Percentiles rank a stretch among this genome's conserved stretches.
phyloP scores from a whole-genome alignment of 2,329 filamentous ascomycete genomes.

The Graphilbum fragrans region DNA sequence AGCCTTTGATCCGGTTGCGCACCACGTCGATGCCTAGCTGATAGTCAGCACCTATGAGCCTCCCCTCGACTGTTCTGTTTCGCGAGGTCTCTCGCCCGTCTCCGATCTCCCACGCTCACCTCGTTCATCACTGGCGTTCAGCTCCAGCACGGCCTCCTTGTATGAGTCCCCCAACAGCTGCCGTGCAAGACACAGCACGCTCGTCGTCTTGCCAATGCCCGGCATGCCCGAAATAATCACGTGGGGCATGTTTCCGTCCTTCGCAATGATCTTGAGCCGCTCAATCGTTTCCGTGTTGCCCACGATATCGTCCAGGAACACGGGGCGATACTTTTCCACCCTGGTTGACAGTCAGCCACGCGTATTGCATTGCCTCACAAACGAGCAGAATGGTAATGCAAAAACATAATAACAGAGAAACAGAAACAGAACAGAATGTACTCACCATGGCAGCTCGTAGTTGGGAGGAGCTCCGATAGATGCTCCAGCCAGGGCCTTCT shows the following conservation, averaged over 20 bases:
- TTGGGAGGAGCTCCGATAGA: slow-evolving; percentile 34
- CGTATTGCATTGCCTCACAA: neutral
- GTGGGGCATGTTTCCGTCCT: slow-evolving; percentile 98
- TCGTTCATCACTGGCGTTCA: slow-evolving; percentile 94
- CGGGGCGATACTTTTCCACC: slow-evolving; percentile 96
- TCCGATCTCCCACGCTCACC: slow-evolving; percentile 31
- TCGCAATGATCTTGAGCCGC: slow-evolving; percentile 93
- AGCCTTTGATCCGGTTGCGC: slow-evolving; percentile 92
- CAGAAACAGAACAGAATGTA: slow-evolving; percentile 6
- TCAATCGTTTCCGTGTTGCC: slow-evolving; percentile 98
- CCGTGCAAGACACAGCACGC: slow-evolving; percentile 81
- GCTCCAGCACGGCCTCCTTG: slow-evolving; percentile 91
- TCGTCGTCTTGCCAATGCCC: slow-evolving; percentile 96
- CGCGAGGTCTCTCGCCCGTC: too few relatives aligned
- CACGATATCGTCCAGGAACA: slow-evolving; percentile 92
- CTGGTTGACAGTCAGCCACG: slow-evolving; percentile 28
- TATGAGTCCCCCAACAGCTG: slow-evolving; percentile 87
- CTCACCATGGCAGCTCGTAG: slow-evolving; percentile 72
- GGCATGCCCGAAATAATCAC: slow-evolving; percentile 99
- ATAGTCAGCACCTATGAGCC: too few relatives aligned
- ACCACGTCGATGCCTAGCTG: slow-evolving; percentile 81
- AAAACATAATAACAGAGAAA: neutral
- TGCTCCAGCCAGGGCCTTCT: slow-evolving; percentile 38
- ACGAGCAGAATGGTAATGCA: neutral
- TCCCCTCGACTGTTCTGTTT: too few relatives aligned